phyloP scores from a whole-genome alignment of 495 filamentous ascomycete species.

The Filosporella fistucella region DNA sequence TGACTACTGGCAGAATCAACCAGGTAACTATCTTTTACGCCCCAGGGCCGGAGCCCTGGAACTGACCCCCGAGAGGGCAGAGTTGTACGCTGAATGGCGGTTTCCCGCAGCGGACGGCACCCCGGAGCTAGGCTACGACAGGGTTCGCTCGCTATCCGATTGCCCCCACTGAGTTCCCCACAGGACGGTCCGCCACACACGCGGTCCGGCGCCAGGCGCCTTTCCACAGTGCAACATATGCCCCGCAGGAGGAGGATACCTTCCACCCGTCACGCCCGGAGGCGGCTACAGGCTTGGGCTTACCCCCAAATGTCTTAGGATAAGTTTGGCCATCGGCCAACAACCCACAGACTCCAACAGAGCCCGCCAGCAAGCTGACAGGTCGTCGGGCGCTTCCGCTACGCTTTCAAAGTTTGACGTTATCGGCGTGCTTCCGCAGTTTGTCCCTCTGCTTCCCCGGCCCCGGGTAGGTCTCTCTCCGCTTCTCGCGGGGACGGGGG shows the following conservation, averaged over 20 bases:
- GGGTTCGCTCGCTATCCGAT: conserved; percentile 31
- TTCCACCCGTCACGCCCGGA: conserved; percentile 22
- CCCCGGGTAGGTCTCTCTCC: background rate
- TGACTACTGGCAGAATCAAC: conserved; percentile 70
- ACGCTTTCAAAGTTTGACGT: background rate
- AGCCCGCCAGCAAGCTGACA: conserved; percentile 8
- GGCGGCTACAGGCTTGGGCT: conserved; percentile 29
- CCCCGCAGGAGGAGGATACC: conserved; percentile 34
- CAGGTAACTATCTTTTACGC: conserved; percentile 54
- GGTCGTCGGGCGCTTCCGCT: conserved; percentile 2
- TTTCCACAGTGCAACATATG: conserved; percentile 26
- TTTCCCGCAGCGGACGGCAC: conserved; percentile 10
- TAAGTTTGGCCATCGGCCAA: conserved; percentile 41
- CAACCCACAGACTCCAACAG: conserved; percentile 47
- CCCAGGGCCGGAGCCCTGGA: too few relatives aligned
- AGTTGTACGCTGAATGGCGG: conserved; percentile 2
- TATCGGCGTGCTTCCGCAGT: background rate
- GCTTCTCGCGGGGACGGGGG: too few relatives aligned
- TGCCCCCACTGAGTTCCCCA: conserved; percentile 45
- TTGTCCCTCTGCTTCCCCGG: background rate
- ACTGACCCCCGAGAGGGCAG: too few relatives aligned
- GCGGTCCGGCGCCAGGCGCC: conserved; percentile 1
- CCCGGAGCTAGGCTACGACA: conserved; percentile 21
- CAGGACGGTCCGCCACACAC: conserved; percentile 31
- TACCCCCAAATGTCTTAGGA: conserved; percentile 38